Conservation (phyloP, 306 rosid genomes). For the Sesbania bispinosa region DNA sequence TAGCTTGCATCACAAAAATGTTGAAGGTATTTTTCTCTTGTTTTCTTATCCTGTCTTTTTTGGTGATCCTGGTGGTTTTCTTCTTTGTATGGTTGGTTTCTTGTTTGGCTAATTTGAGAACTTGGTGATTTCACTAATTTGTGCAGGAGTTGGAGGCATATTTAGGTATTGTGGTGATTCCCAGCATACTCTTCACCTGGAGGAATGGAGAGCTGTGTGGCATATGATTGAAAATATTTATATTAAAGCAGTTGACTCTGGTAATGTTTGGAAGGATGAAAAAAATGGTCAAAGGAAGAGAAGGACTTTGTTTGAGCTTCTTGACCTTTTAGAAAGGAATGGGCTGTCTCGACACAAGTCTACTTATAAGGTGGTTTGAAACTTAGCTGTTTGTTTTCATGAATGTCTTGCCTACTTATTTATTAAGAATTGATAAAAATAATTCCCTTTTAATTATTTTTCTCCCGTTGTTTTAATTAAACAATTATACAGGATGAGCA, state of each 20-base stretch:
- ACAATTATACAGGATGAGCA: slow-evolving; percentile 45
- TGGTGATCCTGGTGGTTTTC: not conserved
- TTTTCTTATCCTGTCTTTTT: not conserved
- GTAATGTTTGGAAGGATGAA: slow-evolving; percentile 69
- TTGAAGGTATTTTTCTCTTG: slow-evolving; percentile 24
- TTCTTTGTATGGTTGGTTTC: not conserved
- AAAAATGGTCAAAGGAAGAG: slow-evolving; percentile 67
- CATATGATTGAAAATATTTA: slow-evolving; percentile 49
- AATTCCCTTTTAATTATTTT: not conserved
- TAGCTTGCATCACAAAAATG: slow-evolving; percentile 28
- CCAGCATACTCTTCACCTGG: slow-evolving; percentile 26
- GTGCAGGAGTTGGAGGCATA: slow-evolving; percentile 38
- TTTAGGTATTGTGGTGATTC: slow-evolving; percentile 33
- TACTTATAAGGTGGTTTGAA: slow-evolving; percentile 54
- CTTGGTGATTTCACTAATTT: slow-evolving; percentile 1
- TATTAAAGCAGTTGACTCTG: slow-evolving; percentile 44
- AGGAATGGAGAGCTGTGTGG: slow-evolving; percentile 68
- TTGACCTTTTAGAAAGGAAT: slow-evolving; percentile 62
- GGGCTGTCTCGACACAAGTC: slow-evolving; percentile 73
- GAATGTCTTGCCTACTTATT: slow-evolving; percentile 5
- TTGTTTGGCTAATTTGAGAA: not conserved
- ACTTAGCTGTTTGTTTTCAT: slow-evolving; percentile 6
- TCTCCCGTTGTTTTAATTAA: not conserved
- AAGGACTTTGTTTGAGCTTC: slow-evolving; percentile 68
- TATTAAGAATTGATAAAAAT: not conserved